Evolutionary conservation across 2,329 filamentous ascomycete species (phyloP), one percentile per base, ranked within the genome.

Genomic region (Tolypocladium ophioglossoides): DNA sequence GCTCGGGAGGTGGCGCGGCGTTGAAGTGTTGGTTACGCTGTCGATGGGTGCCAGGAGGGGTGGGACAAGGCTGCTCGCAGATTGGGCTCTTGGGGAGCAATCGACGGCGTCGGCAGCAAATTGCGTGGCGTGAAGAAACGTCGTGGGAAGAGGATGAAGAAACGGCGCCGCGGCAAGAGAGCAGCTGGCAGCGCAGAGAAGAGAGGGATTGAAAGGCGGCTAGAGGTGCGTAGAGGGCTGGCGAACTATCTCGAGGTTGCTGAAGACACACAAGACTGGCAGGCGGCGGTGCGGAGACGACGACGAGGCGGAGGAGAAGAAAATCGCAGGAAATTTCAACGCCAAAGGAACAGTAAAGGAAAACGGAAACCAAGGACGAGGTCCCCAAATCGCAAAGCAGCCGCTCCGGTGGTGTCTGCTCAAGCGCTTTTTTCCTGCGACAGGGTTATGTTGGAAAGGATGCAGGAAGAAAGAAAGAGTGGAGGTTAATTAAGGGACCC

Each of bases 401-500:
- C 40, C 51, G 55, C 55, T 52, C 52, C 54, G 51, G 44, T 55
- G 51, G 44, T 55, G 49, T 46, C 49, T 54, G 47, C 52, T 52
- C 46, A 40, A 44, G 52, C 41, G 37, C 49, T 50, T 52, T 52
- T 57, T 57, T 54, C 46, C 51, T 54, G 39, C 35, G 44, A 27
- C 51, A 52, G 39, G 51, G 55, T 32, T 56, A 41, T 53, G 44
- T 27, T 55, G 50, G 51, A 53, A 57, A 55, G 53, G 57, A 53
- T 55, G 57, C 52, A 52, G 57, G 48, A 57, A 39, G 39, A 49
- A 51, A 44, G 53, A 49, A 51, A 37, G 38, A 50, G 54, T 55
- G 53, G 55, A 56, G 55, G 52, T 46, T 57, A 50, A 37, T 57
- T 49, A 56, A 51, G 52, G 52, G 52, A 54, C 47, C 56, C 47